Evolutionary conservation across 2,329 filamentous ascomycete genomes (phyloP).

Genomic region (Cephalotrichum gorgonifer): DNA sequence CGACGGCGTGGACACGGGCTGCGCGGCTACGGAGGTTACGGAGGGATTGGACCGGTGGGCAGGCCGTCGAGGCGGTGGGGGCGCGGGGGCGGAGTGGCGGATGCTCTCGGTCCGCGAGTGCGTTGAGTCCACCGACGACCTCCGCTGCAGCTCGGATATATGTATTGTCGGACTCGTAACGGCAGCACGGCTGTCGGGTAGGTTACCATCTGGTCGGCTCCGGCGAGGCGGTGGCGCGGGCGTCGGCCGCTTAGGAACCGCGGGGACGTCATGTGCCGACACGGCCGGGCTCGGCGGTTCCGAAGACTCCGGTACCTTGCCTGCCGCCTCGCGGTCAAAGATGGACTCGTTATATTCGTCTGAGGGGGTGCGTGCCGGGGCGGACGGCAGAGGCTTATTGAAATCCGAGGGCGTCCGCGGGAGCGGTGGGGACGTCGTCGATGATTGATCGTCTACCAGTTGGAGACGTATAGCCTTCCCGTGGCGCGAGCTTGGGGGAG

Average conservation of each 20-base stretch:
- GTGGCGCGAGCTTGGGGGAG: slow-evolving; percentile 64
- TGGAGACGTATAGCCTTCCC: slow-evolving; percentile 59
- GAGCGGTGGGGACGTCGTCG: background rate
- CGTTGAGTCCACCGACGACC: slow-evolving; percentile 40
- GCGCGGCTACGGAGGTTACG: slow-evolving; percentile 8
- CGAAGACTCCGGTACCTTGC: slow-evolving; percentile 36
- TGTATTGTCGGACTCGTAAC: slow-evolving; percentile 14
- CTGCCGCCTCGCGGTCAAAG: slow-evolving; percentile 43
- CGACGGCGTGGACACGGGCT: slow-evolving; percentile 7
- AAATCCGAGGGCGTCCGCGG: slow-evolving; percentile 28
- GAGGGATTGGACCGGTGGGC: slow-evolving; percentile 19
- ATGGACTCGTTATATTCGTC: slow-evolving; percentile 39
- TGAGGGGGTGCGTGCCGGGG: slow-evolving; percentile 33
- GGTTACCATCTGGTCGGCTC: slow-evolving; percentile 9
- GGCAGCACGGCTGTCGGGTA: slow-evolving; percentile 8
- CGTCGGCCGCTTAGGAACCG: slow-evolving; percentile 24
- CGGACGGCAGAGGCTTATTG: slow-evolving; percentile 52
- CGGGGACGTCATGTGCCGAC: slow-evolving; percentile 15
- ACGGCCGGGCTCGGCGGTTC: slow-evolving; percentile 29
- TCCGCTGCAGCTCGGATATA: slow-evolving; percentile 23
- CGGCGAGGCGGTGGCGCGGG: slow-evolving; percentile 42
- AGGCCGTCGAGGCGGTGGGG: slow-evolving; percentile 44
- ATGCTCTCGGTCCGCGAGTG: slow-evolving; percentile 34
- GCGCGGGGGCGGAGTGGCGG: slow-evolving; percentile 35
- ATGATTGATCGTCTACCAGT: slow-evolving; percentile 22